Evolutionary conservation across 2,329 filamentous ascomycete genomes (phyloP).

Genomic region (Colletotrichum musae): DNA sequence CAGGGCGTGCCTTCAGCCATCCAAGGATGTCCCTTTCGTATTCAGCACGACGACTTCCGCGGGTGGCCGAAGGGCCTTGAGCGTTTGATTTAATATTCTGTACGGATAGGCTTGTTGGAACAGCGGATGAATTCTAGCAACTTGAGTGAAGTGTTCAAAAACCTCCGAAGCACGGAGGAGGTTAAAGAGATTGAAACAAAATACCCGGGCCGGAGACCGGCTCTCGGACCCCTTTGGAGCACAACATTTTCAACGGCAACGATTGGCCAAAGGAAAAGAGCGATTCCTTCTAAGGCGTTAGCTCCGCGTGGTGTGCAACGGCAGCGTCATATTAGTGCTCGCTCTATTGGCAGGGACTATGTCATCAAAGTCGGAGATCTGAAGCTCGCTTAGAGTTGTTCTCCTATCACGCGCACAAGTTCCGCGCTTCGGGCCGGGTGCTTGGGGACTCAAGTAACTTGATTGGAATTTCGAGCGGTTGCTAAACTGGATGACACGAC

Average conservation of each 20-base stretch:
- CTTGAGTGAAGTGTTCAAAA: neutral
- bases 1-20: neutral
- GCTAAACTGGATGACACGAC: no score
- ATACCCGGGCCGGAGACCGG: constrained; percentile 10
- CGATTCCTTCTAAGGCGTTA: neutral
- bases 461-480: no score
- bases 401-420: neutral
- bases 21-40: neutral
- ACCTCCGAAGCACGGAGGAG: neutral
- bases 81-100: no score
- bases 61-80: no score
- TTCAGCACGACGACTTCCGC: neutral
- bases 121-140: no score
- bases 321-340: neutral
- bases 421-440: neutral
- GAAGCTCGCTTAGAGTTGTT: neutral
- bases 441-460: neutral
- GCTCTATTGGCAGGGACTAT: neutral
- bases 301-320: constrained; percentile 4
- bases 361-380: neutral
- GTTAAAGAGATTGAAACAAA: constrained; percentile 6
- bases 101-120: no score
- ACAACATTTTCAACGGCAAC: constrained; percentile 2
- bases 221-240: constrained; percentile 19
- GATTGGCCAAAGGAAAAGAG: neutral